These are phyloP conservation scores for Recurvomyces mirabilis DNA, from an alignment of 495 filamentous ascomycete genomes.

Conservation along the genomic window DNA sequence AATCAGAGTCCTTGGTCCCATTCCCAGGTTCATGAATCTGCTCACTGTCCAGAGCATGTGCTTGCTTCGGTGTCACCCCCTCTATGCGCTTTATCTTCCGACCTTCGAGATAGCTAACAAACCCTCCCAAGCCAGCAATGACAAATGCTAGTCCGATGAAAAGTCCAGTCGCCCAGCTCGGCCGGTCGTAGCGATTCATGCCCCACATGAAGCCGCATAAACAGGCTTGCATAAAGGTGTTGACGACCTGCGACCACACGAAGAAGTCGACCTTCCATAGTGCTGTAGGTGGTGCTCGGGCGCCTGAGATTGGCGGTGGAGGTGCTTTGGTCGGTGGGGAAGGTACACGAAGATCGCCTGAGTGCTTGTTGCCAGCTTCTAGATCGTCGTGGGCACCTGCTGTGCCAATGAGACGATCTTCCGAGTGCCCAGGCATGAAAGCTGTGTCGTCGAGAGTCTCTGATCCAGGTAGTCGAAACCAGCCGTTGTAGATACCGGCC, in stretches of 20 bases:
- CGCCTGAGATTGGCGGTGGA: slow-evolving; percentile 48
- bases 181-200: slow-evolving; percentile 55
- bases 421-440: background rate
- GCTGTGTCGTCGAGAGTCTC: slow-evolving; percentile 22
- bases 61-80: slow-evolving; percentile 35
- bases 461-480: slow-evolving; percentile 57
- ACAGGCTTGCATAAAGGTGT: slow-evolving; percentile 62
- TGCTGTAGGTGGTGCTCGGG: slow-evolving; percentile 51
- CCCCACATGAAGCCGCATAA: slow-evolving; percentile 75
- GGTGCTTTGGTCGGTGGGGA: slow-evolving; percentile 45
- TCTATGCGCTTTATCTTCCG: slow-evolving; percentile 55
- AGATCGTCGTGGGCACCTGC: background rate
- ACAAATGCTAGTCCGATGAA: slow-evolving; percentile 61
- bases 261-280: slow-evolving; percentile 73
- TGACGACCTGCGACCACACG: slow-evolving; percentile 60
- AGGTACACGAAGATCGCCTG: slow-evolving; percentile 39
- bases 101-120: slow-evolving; percentile 54
- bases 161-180: slow-evolving; percentile 61
- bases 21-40: no score
- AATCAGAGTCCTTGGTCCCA: no score
- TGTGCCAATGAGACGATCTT: background rate
- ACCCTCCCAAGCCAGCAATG: slow-evolving; percentile 55
- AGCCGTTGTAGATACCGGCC: slow-evolving; percentile 54
- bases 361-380: slow-evolving; percentile 2
- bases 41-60: no score